Conservation (phyloP, 371 early-diverging fungal species). For the Rhizopus sp. region DNA sequence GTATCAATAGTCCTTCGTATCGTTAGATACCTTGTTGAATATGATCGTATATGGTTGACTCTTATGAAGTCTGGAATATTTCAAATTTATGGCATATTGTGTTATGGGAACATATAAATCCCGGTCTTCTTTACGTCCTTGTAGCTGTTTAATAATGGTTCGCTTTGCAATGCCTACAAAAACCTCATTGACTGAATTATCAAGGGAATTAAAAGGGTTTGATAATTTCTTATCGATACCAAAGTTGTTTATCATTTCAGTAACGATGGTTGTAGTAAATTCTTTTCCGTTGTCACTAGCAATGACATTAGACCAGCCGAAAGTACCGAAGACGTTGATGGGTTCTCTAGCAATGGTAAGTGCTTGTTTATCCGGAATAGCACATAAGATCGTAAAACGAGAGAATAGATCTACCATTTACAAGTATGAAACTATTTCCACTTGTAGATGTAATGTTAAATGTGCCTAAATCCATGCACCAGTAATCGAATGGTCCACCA, state of each 20-base stretch:
- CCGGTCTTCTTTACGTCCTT: slow-evolving; percentile 8
- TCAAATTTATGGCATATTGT: neutral
- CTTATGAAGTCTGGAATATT: slow-evolving; percentile 6
- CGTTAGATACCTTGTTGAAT: slow-evolving; percentile 12
- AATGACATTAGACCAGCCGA: neutral
- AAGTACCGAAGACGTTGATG: neutral
- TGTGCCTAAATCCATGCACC: neutral
- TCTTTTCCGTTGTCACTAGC: slow-evolving; percentile 5
- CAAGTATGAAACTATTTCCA: slow-evolving; percentile 10
- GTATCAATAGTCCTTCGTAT: no score
- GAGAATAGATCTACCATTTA: slow-evolving; percentile 11
- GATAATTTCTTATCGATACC: slow-evolving; percentile 2
- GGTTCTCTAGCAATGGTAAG: slow-evolving; percentile 1
- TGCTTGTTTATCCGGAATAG: slow-evolving; percentile 5
- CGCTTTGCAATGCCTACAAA: neutral
- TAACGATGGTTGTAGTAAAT: neutral
- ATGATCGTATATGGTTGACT: slow-evolving; percentile 11
- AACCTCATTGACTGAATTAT: slow-evolving; percentile 3
- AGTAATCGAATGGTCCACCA: neutral
- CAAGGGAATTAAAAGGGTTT: neutral
- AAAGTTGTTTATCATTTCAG: neutral
- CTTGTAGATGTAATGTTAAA: slow-evolving; percentile 9
- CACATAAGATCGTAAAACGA: slow-evolving; percentile 4
- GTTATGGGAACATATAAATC: slow-evolving; percentile 8
- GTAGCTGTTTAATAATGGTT: slow-evolving; percentile 3